A percentile compares a stretch with the other conserved stretches of the same genome.
Conservation (phyloP, 164 flowering plant species). For the Stephania japonica region DNA sequence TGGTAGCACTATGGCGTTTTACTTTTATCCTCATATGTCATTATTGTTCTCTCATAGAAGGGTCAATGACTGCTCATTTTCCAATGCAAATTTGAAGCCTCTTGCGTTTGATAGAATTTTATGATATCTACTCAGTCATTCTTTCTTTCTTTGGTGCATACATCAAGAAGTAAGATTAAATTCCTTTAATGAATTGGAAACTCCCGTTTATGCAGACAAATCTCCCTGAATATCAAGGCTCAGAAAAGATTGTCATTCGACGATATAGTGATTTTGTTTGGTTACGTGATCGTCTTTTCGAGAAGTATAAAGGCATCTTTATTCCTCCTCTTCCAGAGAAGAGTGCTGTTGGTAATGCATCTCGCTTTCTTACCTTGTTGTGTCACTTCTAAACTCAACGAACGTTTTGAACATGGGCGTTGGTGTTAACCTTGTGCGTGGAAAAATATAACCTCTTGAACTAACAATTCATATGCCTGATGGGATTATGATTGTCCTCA, state of each 20-base stretch:
- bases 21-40: too few species aligned
- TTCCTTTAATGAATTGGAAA: slow-evolving; percentile 6
- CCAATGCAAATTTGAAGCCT: too few species aligned
- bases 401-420: background rate
- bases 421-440: background rate
- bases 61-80: too few species aligned
- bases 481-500: background rate
- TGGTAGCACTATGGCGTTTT: too few species aligned
- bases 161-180: background rate
- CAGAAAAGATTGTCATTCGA: slow-evolving; percentile 96
- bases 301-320: slow-evolving; percentile 90
- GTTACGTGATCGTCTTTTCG: slow-evolving; percentile 89
- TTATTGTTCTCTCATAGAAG: too few species aligned
- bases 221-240: slow-evolving; percentile 83
- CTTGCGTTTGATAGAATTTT: too few species aligned
- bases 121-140: background rate
- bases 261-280: slow-evolving; percentile 97
- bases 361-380: background rate
- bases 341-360: slow-evolving; percentile 83
- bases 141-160: background rate
- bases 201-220: slow-evolving; percentile 60
- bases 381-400: too few species aligned
- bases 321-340: slow-evolving; percentile 98
- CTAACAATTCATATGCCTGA: background rate
- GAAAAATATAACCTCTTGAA: background rate